Percentiles rank a stretch among this genome's conserved stretches.
Evolutionary conservation across 139 green algal species (phyloP).

Genomic region (Picochlorum sp.): DNA sequence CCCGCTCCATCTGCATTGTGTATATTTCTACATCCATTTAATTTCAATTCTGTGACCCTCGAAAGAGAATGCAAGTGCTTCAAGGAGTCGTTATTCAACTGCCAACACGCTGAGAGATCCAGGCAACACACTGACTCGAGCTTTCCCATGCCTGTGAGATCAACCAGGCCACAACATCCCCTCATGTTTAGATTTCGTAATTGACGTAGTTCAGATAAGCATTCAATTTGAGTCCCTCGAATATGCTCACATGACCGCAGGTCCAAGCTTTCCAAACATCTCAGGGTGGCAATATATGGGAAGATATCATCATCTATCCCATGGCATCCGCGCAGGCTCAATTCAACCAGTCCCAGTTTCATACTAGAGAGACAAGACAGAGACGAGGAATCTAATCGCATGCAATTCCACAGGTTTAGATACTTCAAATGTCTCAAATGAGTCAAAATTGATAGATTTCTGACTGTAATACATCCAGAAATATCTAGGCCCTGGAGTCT

Average conservation of each 20-base stretch:
- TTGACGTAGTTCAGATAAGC: neutral
- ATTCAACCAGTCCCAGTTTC: conserved; percentile 6
- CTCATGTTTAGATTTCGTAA: conserved; percentile 40
- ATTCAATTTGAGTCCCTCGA: conserved; percentile 14
- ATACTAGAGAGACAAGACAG: conserved; percentile 18
- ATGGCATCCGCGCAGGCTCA: conserved; percentile 39
- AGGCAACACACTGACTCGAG: conserved; percentile 20
- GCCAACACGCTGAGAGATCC: conserved; percentile 42
- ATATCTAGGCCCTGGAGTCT: conserved; percentile 30
- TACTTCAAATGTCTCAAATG: conserved; percentile 12
- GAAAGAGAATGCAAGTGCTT: conserved; percentile 17
- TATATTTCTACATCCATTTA: conserved; percentile 40
- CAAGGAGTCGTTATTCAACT: conserved; percentile 32
- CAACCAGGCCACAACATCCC: conserved; percentile 34
- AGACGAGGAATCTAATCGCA: conserved; percentile 20
- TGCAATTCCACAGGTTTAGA: conserved; percentile 41
- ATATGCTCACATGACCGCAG: conserved; percentile 40
- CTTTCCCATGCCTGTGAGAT: conserved; percentile 19
- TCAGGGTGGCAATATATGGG: conserved; percentile 12
- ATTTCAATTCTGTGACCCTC: conserved; percentile 22
- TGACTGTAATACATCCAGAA: conserved; percentile 28
- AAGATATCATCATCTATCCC: conserved; percentile 27
- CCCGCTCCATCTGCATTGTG: conserved; percentile 1
- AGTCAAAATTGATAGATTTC: conserved; percentile 9
- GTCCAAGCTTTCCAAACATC: conserved; percentile 24